phyloP scores from a whole-genome alignment of 2,329 filamentous ascomycete genomes.

The Pyrenochaeta sp. region DNA sequence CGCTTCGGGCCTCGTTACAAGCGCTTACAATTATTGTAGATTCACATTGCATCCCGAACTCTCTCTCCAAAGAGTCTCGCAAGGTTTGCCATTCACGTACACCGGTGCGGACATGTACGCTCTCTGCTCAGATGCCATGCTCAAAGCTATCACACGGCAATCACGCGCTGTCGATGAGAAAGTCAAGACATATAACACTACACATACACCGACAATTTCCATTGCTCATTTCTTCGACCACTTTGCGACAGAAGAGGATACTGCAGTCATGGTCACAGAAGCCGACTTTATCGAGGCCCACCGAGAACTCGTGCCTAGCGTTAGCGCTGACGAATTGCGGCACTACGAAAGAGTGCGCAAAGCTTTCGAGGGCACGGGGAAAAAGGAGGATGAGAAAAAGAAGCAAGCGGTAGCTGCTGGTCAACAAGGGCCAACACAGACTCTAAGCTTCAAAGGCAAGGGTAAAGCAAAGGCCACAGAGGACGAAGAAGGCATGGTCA shows the following conservation, averaged over 20 bases:
- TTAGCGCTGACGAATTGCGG: slow-evolving; percentile 87
- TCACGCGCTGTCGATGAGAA: slow-evolving; percentile 84
- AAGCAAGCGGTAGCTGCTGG: slow-evolving; percentile 25
- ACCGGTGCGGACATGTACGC: slow-evolving; percentile 98
- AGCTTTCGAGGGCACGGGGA: slow-evolving; percentile 76
- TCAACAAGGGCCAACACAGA: neutral
- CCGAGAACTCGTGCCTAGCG: slow-evolving; percentile 87
- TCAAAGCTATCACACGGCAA: slow-evolving; percentile 95
- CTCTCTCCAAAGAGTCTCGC: slow-evolving; percentile 77
- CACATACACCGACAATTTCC: slow-evolving; percentile 64
- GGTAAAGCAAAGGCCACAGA: slow-evolving; percentile 33
- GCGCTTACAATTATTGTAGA: slow-evolving; percentile 54
- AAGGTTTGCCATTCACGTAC: slow-evolving; percentile 89
- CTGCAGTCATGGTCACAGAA: slow-evolving; percentile 87
- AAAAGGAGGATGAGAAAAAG: slow-evolving; percentile 55
- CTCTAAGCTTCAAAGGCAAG: slow-evolving; percentile 31
- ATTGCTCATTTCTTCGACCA: slow-evolving; percentile 98
- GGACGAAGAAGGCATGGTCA: slow-evolving; percentile 53
- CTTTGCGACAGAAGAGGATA: slow-evolving; percentile 80
- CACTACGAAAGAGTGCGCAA: slow-evolving; percentile 88
- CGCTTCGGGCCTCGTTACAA: neutral
- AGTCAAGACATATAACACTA: slow-evolving; percentile 73
- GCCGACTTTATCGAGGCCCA: slow-evolving; percentile 86
- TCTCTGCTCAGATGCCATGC: slow-evolving; percentile 96
- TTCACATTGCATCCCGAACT: slow-evolving; percentile 85